Percentiles rank a stretch among this genome's conserved stretches.
Evolutionary conservation across 75 land plant genomes (phyloP).

Genomic region (Adiantum capillusveneris): DNA sequence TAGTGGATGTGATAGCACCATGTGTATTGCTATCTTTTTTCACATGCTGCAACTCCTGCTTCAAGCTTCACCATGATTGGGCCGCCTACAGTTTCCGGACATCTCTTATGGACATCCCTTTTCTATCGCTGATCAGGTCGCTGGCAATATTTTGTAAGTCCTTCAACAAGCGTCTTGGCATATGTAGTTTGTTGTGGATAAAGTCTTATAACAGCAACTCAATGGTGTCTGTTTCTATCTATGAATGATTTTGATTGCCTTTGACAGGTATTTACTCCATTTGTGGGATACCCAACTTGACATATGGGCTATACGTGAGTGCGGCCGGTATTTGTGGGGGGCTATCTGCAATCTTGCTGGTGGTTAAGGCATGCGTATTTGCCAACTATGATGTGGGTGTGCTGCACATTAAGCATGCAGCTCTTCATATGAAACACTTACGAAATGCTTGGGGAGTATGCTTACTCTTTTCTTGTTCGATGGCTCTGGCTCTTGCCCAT

Average conservation of each 20-base stretch:
- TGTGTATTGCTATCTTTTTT: slow-evolving; percentile 47
- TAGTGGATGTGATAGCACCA: slow-evolving; percentile 51
- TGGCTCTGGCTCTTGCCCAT: slow-evolving; percentile 80
- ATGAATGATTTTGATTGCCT: not conserved
- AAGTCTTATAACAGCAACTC: not conserved
- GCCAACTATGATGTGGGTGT: too few relatives aligned
- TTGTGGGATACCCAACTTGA: slow-evolving; percentile 65
- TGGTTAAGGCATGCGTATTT: slow-evolving; percentile 58
- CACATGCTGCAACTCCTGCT: slow-evolving; percentile 42
- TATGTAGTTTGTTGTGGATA: slow-evolving; percentile 1
- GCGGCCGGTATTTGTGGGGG: slow-evolving; percentile 45
- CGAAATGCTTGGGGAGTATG: slow-evolving; percentile 73
- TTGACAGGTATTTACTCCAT: slow-evolving; percentile 69
- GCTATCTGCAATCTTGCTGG: slow-evolving; percentile 43
- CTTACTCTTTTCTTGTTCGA: slow-evolving; percentile 60
- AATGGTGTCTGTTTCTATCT: not conserved
- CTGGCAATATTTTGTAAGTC: slow-evolving; percentile 60
- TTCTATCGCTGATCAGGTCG: slow-evolving; percentile 65
- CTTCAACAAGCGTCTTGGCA: too few relatives aligned
- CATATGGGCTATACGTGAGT: slow-evolving; percentile 74
- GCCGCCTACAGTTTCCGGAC: slow-evolving; percentile 53
- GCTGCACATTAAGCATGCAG: slow-evolving; percentile 5
- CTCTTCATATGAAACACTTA: slow-evolving; percentile 26
- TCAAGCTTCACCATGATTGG: slow-evolving; percentile 47
- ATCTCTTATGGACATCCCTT: slow-evolving; percentile 78